A percentile compares a stretch with the other conserved stretches of the same genome.
Evolutionary conservation across 768 basidiomycete species (phyloP).

Genomic region (Mycena capillaripes): DNA sequence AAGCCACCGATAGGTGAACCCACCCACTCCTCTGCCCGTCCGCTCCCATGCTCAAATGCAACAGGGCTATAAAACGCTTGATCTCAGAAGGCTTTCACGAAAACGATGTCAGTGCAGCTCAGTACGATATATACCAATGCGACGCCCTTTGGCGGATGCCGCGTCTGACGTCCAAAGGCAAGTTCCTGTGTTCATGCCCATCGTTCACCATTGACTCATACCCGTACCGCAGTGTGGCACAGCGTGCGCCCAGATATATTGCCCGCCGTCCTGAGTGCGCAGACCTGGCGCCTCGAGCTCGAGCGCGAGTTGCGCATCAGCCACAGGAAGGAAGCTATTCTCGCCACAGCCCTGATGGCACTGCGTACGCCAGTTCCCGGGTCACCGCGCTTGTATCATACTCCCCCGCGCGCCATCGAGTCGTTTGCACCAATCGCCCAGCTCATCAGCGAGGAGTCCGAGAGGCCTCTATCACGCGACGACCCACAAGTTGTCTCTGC

Average conservation of each 20-base stretch:
- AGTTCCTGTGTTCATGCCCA: background rate
- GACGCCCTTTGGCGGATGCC: slow-evolving; percentile 3
- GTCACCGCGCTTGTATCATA: background rate
- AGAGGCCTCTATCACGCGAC: background rate
- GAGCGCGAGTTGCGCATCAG: background rate
- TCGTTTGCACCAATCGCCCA: slow-evolving; percentile 6
- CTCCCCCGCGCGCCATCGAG: slow-evolving; percentile 9
- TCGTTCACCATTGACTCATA: no score
- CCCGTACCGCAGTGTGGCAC: slow-evolving; percentile 20
- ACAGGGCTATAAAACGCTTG: background rate
- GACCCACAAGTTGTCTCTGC: slow-evolving; percentile 1
- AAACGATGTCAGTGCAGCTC: background rate
- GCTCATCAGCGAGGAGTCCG: background rate
- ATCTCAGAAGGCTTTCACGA: background rate
- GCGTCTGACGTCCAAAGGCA: slow-evolving; percentile 21
- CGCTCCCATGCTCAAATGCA: background rate
- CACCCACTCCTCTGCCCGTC: background rate
- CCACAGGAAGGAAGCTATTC: background rate
- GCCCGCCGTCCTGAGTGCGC: background rate
- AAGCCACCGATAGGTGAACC: background rate
- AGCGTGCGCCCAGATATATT: slow-evolving; percentile 8
- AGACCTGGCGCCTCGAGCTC: slow-evolving; percentile 1
- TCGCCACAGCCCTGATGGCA: background rate
- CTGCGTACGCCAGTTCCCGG: background rate
- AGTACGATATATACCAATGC: background rate